Conservation (phyloP, 768 basidiomycete species). For the Sporobolomyces roseus region DNA sequence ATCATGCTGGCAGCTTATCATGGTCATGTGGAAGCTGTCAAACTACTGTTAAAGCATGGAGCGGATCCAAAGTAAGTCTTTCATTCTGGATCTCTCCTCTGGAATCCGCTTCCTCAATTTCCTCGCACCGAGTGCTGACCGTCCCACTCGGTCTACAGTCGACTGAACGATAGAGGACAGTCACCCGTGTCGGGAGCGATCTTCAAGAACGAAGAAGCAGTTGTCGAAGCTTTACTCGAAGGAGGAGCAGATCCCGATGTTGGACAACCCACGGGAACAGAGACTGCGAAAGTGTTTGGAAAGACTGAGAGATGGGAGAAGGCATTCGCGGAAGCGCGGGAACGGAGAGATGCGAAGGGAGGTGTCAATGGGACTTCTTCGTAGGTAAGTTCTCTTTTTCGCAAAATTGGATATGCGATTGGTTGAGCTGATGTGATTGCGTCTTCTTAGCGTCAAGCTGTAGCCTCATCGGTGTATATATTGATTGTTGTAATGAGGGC, state of each 20-base stretch:
- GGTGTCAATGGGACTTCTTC: too few species aligned
- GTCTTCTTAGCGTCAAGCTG: too few species aligned
- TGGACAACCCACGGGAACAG: slow-evolving; percentile 66
- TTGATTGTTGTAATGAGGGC: too few species aligned
- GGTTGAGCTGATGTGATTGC: too few species aligned
- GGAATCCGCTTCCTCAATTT: too few species aligned
- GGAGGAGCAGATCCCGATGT: slow-evolving; percentile 62
- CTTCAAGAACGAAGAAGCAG: slow-evolving; percentile 66
- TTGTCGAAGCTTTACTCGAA: slow-evolving; percentile 59
- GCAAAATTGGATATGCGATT: neutral
- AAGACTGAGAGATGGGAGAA: slow-evolving; percentile 51
- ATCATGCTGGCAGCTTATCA: slow-evolving; percentile 74
- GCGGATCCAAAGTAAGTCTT: slow-evolving; percentile 54
- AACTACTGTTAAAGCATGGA: slow-evolving; percentile 57
- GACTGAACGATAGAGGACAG: slow-evolving; percentile 67
- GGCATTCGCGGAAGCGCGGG: slow-evolving; percentile 12
- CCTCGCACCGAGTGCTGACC: too few species aligned
- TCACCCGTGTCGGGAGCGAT: slow-evolving; percentile 72
- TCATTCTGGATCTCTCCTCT: neutral
- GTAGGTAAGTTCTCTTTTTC: neutral
- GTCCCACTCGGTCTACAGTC: slow-evolving; percentile 48
- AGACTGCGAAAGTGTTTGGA: slow-evolving; percentile 66
- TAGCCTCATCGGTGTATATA: too few species aligned
- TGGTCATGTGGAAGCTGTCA: slow-evolving; percentile 60
- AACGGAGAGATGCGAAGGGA: neutral